These are phyloP conservation scores for Arachis monticola DNA, from an alignment of 331 rosid species.

Conservation along the genomic window DNA sequence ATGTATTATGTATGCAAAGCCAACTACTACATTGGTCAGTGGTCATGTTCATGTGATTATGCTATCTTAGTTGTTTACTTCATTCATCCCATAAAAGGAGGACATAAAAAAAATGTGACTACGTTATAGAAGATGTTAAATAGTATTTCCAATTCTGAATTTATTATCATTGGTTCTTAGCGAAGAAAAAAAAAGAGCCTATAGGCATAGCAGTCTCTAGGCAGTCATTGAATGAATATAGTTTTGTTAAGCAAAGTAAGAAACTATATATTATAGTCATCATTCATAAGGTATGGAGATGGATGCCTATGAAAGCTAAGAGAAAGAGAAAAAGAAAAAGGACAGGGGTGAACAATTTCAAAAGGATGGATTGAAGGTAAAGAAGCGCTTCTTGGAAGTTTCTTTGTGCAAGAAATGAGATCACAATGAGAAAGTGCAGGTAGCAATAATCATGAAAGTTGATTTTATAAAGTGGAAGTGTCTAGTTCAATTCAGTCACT, in stretches of 20 bases:
- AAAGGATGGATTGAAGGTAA: conserved; percentile 36
- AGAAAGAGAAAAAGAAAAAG: conserved; percentile 15
- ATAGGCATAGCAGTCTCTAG: too few species aligned
- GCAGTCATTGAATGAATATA: background rate
- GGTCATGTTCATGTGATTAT: conserved; percentile 22
- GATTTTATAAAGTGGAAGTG: conserved; percentile 53
- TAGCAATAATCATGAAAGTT: conserved; percentile 32
- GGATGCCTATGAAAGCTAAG: too few species aligned
- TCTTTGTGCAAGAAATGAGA: conserved; percentile 25
- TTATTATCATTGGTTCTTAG: background rate
- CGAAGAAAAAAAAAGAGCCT: background rate
- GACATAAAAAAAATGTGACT: conserved; percentile 26
- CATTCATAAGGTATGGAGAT: background rate
- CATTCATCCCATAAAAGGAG: conserved; percentile 25
- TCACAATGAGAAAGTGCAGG: conserved; percentile 26
- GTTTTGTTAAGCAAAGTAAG: background rate
- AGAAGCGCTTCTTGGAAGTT: conserved; percentile 45
- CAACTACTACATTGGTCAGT: conserved; percentile 14
- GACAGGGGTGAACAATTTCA: conserved; percentile 28
- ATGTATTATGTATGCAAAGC: conserved; percentile 22
- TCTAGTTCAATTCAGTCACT: conserved; percentile 35
- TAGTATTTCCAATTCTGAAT: conserved; percentile 7
- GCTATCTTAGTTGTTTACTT: background rate
- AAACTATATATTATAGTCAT: background rate
- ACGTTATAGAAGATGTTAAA: conserved; percentile 30